Percentiles rank a stretch among this genome's conserved stretches.
Evolutionary conservation across 371 early-diverging fungal species (phyloP).

Genomic region (Haplosporangium sp.): DNA sequence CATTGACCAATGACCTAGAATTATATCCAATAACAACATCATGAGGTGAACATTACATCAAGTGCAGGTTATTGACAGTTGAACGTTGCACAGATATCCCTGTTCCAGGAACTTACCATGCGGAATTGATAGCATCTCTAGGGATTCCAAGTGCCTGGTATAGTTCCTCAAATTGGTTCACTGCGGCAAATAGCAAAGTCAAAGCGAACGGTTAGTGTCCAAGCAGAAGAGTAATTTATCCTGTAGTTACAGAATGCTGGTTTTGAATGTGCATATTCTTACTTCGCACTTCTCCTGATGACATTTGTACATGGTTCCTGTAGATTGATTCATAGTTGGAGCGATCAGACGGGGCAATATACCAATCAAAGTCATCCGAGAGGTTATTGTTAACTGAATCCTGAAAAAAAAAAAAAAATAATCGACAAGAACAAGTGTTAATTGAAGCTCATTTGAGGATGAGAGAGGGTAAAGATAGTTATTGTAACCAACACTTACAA

Average conservation of each 20-base stretch:
- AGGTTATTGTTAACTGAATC: constrained; percentile 47
- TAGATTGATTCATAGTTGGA: constrained; percentile 75
- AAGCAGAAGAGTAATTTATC: neutral
- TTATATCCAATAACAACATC: neutral
- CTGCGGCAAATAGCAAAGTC: constrained; percentile 38
- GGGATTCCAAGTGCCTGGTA: constrained; percentile 69
- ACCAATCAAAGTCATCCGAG: constrained; percentile 78
- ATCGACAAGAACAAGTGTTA: neutral
- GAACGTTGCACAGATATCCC: neutral
- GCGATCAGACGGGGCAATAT: constrained; percentile 77
- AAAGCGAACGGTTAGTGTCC: neutral
- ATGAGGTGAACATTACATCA: neutral
- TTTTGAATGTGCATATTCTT: constrained; percentile 21
- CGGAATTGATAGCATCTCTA: constrained; percentile 68
- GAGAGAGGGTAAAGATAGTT: neutral
- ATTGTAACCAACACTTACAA: constrained; percentile 20
- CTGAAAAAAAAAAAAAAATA: constrained; percentile 15
- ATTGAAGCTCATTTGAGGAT: neutral
- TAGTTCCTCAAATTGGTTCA: constrained; percentile 71
- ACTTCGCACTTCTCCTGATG: constrained; percentile 74
- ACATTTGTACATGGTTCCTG: constrained; percentile 65
- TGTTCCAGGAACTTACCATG: constrained; percentile 60
- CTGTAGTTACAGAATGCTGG: neutral
- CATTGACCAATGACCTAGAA: constrained; percentile 69
- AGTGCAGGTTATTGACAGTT: neutral